These are phyloP conservation scores for Wickerhamiella pararugosa DNA, from an alignment of 1,139 yeast genomes.

Conservation along the genomic window DNA sequence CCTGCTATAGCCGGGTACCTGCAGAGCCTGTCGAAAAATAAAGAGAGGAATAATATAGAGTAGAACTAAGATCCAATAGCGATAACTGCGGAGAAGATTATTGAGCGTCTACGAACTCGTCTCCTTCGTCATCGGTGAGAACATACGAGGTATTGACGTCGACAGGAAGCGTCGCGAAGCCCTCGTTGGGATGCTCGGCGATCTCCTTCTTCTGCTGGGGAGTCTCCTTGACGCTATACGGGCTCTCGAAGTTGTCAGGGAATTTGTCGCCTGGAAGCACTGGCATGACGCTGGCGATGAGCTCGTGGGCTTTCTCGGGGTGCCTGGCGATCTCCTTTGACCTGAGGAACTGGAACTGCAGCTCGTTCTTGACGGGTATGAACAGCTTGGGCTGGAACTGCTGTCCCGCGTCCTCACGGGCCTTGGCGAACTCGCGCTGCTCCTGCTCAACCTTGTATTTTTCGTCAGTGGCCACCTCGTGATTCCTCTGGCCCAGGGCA, in stretches of 20 bases:
- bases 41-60: not conserved
- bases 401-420: slow-evolving; percentile 68
- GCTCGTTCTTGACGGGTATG: slow-evolving; percentile 27
- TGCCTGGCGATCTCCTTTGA: slow-evolving; percentile 46
- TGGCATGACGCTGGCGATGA: slow-evolving; percentile 44
- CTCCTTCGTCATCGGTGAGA: slow-evolving; percentile 9
- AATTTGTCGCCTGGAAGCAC: slow-evolving; percentile 63
- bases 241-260: slow-evolving; percentile 47
- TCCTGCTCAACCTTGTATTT: slow-evolving; percentile 72
- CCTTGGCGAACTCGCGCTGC: slow-evolving; percentile 61
- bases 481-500: slow-evolving; percentile 66
- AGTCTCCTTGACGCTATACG: slow-evolving; percentile 43
- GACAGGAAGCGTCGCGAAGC: not conserved
- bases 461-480: slow-evolving; percentile 70
- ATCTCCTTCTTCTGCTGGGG: not conserved
- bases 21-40: not conserved
- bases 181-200: not conserved
- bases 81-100: no score
- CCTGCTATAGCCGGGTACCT: slow-evolving; percentile 7
- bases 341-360: slow-evolving; percentile 37
- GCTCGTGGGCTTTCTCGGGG: slow-evolving; percentile 37
- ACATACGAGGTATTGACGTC: not conserved
- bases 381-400: slow-evolving; percentile 64
- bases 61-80: not conserved
- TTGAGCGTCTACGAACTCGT: slow-evolving; percentile 7